These are phyloP conservation scores for Selenicereus undatus DNA, from an alignment of 148 eudicot genomes.

Conservation along the genomic window DNA sequence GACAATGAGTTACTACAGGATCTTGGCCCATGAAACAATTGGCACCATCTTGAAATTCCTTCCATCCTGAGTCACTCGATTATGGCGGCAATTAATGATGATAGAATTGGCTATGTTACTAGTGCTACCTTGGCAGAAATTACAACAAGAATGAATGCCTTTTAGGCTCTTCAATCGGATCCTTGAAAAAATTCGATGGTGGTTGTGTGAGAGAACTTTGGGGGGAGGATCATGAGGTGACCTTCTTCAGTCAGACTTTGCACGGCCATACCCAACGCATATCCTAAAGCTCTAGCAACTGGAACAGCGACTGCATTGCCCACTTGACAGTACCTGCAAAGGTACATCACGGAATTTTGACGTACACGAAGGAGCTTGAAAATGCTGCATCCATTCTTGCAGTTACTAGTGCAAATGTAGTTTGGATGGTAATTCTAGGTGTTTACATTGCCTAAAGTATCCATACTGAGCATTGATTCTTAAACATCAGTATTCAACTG, in stretches of 20 bases:
- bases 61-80: background rate
- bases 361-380: background rate
- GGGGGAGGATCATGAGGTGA: conserved; percentile 42
- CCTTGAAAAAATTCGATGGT: conserved; percentile 6
- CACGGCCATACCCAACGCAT: conserved; percentile 43
- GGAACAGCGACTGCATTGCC: conserved; percentile 60
- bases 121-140: background rate
- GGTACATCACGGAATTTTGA: background rate
- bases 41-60: background rate
- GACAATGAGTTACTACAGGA: too few relatives aligned
- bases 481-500: too few relatives aligned
- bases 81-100: background rate
- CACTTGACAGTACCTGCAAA: conserved; percentile 48
- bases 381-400: too few relatives aligned
- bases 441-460: too few relatives aligned
- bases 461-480: too few relatives aligned
- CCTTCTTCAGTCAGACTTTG: conserved; percentile 36
- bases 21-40: background rate
- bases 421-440: too few relatives aligned
- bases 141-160: background rate
- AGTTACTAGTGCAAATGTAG: too few relatives aligned
- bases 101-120: background rate
- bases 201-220: conserved; percentile 38
- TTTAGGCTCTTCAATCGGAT: conserved; percentile 1
- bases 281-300: conserved; percentile 53